A percentile compares a stretch with the other conserved stretches of the same genome.
Conservation (phyloP, 2,329 filamentous ascomycete species). For the Aspergillus carbonarius region DNA sequence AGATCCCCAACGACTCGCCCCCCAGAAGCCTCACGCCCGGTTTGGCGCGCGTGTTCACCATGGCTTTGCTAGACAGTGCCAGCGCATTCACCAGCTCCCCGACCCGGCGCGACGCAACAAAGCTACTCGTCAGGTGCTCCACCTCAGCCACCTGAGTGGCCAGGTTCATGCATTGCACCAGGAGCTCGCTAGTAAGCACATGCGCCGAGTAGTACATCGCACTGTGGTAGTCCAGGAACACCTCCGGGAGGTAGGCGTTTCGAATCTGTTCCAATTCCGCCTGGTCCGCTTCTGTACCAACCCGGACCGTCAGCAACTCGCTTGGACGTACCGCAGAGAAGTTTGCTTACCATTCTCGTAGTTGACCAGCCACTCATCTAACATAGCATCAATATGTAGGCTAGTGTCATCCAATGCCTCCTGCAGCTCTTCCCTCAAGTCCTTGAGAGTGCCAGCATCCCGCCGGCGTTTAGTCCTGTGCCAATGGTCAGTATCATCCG, state of each 20-base stretch:
- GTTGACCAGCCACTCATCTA: constrained; percentile 62
- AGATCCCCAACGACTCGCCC: constrained; percentile 40
- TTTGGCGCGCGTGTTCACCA: constrained; percentile 54
- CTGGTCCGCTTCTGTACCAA: constrained; percentile 53
- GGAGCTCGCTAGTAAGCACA: constrained; percentile 69
- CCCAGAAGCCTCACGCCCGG: constrained; percentile 41
- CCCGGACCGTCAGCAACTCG: constrained; percentile 12
- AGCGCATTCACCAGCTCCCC: constrained; percentile 74
- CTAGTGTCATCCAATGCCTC: constrained; percentile 55
- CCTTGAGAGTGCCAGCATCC: constrained; percentile 41
- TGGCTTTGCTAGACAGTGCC: constrained; percentile 72
- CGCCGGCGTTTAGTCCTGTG: constrained; percentile 32
- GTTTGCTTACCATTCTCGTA: constrained; percentile 55
- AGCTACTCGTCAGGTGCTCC: constrained; percentile 64
- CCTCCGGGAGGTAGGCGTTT: constrained; percentile 78
- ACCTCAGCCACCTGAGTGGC: constrained; percentile 72
- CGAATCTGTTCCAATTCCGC: constrained; percentile 65
- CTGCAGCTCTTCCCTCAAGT: constrained; percentile 57
- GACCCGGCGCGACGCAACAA: constrained; percentile 66
- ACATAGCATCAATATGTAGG: constrained; percentile 61
- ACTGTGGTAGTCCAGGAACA: constrained; percentile 78
- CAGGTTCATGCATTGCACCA: constrained; percentile 85
- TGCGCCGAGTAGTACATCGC: constrained; percentile 77
- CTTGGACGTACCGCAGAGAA: background rate
- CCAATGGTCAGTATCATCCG: constrained; percentile 9